Conservation (phyloP, 1,284 basidiomycete species). For the Tranzscheliella williamsii region DNA sequence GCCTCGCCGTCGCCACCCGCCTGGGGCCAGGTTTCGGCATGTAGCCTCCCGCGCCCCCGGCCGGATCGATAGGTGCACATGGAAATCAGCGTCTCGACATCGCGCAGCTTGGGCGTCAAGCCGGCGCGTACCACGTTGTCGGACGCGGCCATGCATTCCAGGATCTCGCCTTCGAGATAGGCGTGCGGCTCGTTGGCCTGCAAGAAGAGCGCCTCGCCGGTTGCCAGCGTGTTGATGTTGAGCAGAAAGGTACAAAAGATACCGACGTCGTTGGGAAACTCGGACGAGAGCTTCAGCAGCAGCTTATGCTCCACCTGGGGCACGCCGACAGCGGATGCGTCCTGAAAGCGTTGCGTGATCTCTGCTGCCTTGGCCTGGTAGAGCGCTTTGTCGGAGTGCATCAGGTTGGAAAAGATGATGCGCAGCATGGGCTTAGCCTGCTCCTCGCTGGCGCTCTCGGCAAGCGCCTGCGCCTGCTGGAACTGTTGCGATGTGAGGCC, state of each 20-base stretch:
- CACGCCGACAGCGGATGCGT: neutral
- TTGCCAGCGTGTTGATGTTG: slow-evolving; percentile 78
- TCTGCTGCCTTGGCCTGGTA: slow-evolving; percentile 16
- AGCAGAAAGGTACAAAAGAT: slow-evolving; percentile 89
- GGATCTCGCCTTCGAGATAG: slow-evolving; percentile 70
- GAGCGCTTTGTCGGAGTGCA: slow-evolving; percentile 6
- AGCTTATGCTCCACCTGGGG: slow-evolving; percentile 65
- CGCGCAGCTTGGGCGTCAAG: slow-evolving; percentile 92
- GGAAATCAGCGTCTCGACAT: slow-evolving; percentile 83
- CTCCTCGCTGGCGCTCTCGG: slow-evolving; percentile 1
- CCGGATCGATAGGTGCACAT: slow-evolving; percentile 83
- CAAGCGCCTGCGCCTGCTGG: neutral
- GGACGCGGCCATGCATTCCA: slow-evolving; percentile 59
- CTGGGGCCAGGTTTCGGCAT: slow-evolving; percentile 66
- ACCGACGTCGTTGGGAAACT: slow-evolving; percentile 93
- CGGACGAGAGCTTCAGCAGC: slow-evolving; percentile 72
- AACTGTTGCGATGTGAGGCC: slow-evolving; percentile 2
- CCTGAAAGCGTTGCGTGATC: slow-evolving; percentile 9
- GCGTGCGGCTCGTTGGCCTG: slow-evolving; percentile 96
- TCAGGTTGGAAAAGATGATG: slow-evolving; percentile 42
- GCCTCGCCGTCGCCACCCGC: slow-evolving; percentile 10
- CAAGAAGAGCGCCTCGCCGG: slow-evolving; percentile 90
- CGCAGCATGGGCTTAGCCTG: slow-evolving; percentile 25
- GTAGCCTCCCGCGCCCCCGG: slow-evolving; percentile 65
- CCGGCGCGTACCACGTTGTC: slow-evolving; percentile 99